Percentiles rank a stretch among this genome's conserved stretches.
These are phyloP conservation scores for Salix suchowensis DNA, from an alignment of 345 rosid species.

Conservation along the genomic window DNA sequence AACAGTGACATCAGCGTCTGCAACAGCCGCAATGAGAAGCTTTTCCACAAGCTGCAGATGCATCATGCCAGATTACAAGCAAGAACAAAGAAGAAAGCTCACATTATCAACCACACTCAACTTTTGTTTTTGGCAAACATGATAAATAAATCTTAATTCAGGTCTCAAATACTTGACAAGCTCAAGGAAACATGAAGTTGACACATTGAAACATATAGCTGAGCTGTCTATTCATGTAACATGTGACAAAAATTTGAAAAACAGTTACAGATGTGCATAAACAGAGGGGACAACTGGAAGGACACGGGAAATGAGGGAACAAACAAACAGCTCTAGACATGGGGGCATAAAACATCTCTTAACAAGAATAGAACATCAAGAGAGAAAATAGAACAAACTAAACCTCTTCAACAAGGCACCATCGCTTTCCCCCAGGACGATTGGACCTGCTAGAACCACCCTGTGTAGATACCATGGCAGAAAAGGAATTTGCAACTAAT, in stretches of 20 bases:
- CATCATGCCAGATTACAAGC: conserved; percentile 23
- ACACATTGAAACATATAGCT: background rate
- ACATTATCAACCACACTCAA: background rate
- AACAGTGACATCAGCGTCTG: conserved; percentile 94
- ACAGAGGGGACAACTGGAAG: background rate
- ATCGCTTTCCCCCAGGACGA: conserved; percentile 70
- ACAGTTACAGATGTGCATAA: background rate
- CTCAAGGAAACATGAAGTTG: background rate
- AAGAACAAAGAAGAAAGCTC: conserved; percentile 16
- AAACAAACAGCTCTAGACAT: background rate
- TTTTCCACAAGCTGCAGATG: conserved; percentile 89
- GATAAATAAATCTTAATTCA: background rate
- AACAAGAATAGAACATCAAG: background rate
- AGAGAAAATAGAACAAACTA: background rate
- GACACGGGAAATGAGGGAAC: background rate
- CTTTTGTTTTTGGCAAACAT: background rate
- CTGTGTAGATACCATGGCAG: conserved; percentile 41
- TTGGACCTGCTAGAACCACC: conserved; percentile 69
- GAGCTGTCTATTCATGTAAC: background rate
- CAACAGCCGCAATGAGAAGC: conserved; percentile 93
- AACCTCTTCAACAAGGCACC: conserved; percentile 93
- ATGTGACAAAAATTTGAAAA: background rate
- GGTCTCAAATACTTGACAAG: background rate
- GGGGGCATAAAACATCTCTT: background rate
- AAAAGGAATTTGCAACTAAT: conserved; percentile 77